Conservation (phyloP, 2,329 filamentous ascomycete species). For the Knufia petricola region DNA sequence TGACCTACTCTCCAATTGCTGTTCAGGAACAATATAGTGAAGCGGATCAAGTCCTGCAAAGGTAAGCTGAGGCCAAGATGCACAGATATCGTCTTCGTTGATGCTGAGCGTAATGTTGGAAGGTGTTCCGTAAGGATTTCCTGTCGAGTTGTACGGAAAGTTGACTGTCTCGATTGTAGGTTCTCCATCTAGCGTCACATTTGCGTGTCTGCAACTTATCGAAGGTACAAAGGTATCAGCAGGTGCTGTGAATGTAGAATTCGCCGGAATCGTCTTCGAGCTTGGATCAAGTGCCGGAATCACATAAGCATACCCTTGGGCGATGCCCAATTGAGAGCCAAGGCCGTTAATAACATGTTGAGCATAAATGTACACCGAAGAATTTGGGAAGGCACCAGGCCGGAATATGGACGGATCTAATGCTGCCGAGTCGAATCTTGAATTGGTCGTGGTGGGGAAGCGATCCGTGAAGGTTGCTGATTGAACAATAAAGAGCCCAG, state of each 20-base stretch:
- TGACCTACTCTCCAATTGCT: constrained; percentile 16
- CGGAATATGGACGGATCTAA: constrained; percentile 12
- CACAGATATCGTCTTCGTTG: constrained; percentile 15
- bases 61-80: constrained; percentile 11
- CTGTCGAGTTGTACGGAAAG: constrained; percentile 9
- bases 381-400: constrained; percentile 9
- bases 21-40: constrained; percentile 16
- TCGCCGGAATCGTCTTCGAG: constrained; percentile 7
- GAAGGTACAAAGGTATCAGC: constrained; percentile 20
- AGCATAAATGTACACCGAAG: constrained; percentile 20
- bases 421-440: constrained; percentile 12
- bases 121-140: constrained; percentile 10
- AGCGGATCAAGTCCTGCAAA: constrained; percentile 19
- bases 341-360: constrained; percentile 17
- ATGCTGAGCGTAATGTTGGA: constrained; percentile 19
- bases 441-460: constrained; percentile 9
- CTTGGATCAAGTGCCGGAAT: constrained; percentile 12
- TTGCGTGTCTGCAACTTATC: constrained; percentile 15
- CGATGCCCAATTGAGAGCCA: constrained; percentile 17
- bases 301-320: constrained; percentile 17
- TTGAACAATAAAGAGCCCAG: constrained; percentile 26
- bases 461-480: constrained; percentile 15
- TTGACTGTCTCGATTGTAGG: constrained; percentile 12
- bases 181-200: constrained; percentile 15
- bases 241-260: constrained; percentile 14